A percentile compares a stretch with the other conserved stretches of the same genome.
phyloP scores from a whole-genome alignment of 345 rosid genomes.

The Murraya koenigii region DNA sequence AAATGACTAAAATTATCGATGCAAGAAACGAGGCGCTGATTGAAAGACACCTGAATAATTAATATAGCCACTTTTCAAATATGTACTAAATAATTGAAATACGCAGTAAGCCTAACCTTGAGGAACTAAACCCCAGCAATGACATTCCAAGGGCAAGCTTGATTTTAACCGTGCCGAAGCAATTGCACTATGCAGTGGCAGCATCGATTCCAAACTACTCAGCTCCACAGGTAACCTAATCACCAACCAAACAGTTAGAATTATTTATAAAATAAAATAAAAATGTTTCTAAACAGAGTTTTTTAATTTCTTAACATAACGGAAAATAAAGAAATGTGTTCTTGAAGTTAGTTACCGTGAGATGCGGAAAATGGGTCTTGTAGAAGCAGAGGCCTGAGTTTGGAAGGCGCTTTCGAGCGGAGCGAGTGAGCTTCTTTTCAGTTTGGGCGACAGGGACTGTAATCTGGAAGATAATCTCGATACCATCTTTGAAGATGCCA shows the following conservation, averaged over 20 bases:
- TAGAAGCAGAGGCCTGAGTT: slow-evolving; percentile 24
- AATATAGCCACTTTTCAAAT: background rate
- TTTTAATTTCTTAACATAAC: background rate
- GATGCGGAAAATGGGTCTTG: slow-evolving; percentile 36
- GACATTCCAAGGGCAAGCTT: slow-evolving; percentile 55
- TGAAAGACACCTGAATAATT: background rate
- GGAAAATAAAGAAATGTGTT: background rate
- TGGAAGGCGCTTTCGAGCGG: slow-evolving; percentile 27
- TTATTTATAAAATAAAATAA: too few species aligned
- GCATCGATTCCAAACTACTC: slow-evolving; percentile 49
- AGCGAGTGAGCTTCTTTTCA: slow-evolving; percentile 35
- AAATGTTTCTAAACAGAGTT: too few species aligned
- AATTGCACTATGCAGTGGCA: slow-evolving; percentile 64
- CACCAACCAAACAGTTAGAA: background rate
- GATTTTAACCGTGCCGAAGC: slow-evolving; percentile 65
- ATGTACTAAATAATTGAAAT: background rate
- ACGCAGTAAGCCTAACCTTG: background rate
- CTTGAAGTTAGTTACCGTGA: slow-evolving; percentile 31
- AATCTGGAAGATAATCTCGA: slow-evolving; percentile 55
- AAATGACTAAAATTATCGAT: too few species aligned
- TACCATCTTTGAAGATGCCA: slow-evolving; percentile 52
- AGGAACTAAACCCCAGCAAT: slow-evolving; percentile 63
- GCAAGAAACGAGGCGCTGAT: too few species aligned
- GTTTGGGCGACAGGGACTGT: slow-evolving; percentile 34
- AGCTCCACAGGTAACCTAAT: slow-evolving; percentile 58